Conservation (phyloP, 2,329 filamentous ascomycete species). For the Penicillium brevicompactum region DNA sequence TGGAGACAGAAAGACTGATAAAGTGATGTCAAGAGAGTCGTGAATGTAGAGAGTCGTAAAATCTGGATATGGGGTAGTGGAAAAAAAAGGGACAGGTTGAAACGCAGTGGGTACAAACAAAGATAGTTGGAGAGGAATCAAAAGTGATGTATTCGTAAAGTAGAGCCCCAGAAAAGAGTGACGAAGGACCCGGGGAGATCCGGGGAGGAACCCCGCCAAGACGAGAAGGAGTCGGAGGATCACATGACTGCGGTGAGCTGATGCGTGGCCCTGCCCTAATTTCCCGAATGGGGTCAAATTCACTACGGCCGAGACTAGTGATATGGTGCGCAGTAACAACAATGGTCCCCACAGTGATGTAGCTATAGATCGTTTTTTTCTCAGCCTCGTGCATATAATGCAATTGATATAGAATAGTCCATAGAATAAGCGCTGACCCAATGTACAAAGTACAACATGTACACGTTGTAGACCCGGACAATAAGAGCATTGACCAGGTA, state of each 20-base stretch:
- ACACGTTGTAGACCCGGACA: not conserved
- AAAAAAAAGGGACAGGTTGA: not conserved
- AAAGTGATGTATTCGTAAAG: slow-evolving; percentile 19
- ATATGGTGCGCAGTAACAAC: not conserved
- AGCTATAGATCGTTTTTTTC: not conserved
- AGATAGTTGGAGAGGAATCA: slow-evolving; percentile 9
- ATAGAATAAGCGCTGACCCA: not conserved
- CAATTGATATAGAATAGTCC: not conserved
- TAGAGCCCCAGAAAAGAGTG: slow-evolving; percentile 7
- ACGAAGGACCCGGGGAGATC: slow-evolving; percentile 7
- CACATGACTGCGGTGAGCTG: slow-evolving; percentile 7
- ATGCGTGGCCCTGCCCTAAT: slow-evolving; percentile 12
- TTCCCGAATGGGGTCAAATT: not conserved
- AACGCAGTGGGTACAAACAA: slow-evolving; percentile 4
- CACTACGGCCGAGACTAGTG: not conserved
- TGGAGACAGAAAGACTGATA: slow-evolving; percentile 13
- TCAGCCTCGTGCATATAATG: not conserved
- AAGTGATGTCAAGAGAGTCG: not conserved
- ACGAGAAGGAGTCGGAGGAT: slow-evolving; percentile 6
- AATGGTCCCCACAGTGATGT: slow-evolving; percentile 1
- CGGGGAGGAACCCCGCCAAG: slow-evolving; percentile 13
- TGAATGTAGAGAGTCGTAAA: not conserved
- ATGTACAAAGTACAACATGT: not conserved
- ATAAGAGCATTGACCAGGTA: slow-evolving; percentile 1
- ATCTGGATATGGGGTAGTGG: not conserved